These are phyloP conservation scores for Primulina eburnea DNA, from an alignment of 257 asterid genomes.

Conservation along the genomic window DNA sequence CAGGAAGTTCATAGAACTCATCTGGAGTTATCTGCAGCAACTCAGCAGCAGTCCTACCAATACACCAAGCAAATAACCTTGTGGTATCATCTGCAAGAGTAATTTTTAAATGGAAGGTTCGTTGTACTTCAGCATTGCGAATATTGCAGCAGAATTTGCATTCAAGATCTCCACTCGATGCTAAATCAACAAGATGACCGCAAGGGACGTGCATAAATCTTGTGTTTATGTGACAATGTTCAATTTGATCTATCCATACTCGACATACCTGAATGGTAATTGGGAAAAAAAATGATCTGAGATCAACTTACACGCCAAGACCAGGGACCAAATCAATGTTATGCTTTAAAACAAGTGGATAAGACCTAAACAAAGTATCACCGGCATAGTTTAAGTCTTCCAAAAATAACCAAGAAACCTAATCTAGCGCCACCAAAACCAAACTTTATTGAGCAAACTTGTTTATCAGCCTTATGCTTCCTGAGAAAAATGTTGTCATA, in stretches of 20 bases:
- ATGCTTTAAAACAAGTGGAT: not conserved
- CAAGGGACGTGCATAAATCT: constrained; percentile 64
- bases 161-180: constrained; percentile 36
- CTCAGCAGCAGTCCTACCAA: constrained; percentile 87
- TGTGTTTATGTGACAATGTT: constrained; percentile 63
- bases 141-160: constrained; percentile 64
- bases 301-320: not conserved
- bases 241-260: constrained; percentile 79
- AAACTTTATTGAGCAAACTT: not conserved
- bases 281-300: not conserved
- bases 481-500: not conserved
- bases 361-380: not conserved
- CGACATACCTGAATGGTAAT: constrained; percentile 59
- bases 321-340: not conserved
- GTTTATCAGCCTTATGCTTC: not conserved
- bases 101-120: constrained; percentile 55
- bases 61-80: constrained; percentile 73
- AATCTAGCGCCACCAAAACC: not conserved
- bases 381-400: not conserved
- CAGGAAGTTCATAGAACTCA: constrained; percentile 68
- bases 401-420: not conserved
- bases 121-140: constrained; percentile 53
- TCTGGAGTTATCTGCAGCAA: constrained; percentile 83
- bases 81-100: constrained; percentile 68
- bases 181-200: constrained; percentile 52